These are phyloP conservation scores for Coemansia furcata DNA, from an alignment of 192 early-diverging fungal genomes.

Conservation along the genomic window DNA sequence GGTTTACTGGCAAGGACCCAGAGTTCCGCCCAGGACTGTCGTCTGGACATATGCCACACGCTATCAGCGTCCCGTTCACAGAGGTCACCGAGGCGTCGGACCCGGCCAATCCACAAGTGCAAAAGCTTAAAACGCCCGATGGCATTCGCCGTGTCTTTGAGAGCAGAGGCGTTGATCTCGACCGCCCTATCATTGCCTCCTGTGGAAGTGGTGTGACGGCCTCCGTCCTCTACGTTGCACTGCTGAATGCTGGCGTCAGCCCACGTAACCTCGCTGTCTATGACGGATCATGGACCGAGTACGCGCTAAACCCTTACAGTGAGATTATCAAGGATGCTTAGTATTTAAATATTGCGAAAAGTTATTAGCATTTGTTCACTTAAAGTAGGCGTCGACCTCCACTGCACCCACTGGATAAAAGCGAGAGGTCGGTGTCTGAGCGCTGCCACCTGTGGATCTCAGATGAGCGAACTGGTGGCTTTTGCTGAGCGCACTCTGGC, in stretches of 20 bases:
- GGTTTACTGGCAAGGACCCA: constrained; percentile 62
- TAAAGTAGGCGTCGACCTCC: constrained; percentile 25
- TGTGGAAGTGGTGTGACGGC: constrained; percentile 92
- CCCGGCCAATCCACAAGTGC: constrained; percentile 26
- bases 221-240: constrained; percentile 73
- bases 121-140: constrained; percentile 46
- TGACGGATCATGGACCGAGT: constrained; percentile 93
- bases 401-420: constrained; percentile 29
- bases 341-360: background rate
- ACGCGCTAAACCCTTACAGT: constrained; percentile 67
- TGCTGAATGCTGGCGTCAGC: constrained; percentile 62
- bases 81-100: constrained; percentile 53
- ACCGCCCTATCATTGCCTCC: constrained; percentile 69
- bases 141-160: constrained; percentile 59
- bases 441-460: constrained; percentile 34
- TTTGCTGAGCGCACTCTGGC: constrained; percentile 1
- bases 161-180: constrained; percentile 63
- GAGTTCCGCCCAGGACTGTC: constrained; percentile 78
- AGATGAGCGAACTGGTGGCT: constrained; percentile 2
- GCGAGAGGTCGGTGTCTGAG: constrained; percentile 40
- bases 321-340: constrained; percentile 60
- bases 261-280: constrained; percentile 67
- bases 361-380: background rate
- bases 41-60: constrained; percentile 79
- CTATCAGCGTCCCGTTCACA: constrained; percentile 73